Evolutionary conservation across 2,329 filamentous ascomycete genomes (phyloP).

Genomic region (Orbilia quercus): DNA sequence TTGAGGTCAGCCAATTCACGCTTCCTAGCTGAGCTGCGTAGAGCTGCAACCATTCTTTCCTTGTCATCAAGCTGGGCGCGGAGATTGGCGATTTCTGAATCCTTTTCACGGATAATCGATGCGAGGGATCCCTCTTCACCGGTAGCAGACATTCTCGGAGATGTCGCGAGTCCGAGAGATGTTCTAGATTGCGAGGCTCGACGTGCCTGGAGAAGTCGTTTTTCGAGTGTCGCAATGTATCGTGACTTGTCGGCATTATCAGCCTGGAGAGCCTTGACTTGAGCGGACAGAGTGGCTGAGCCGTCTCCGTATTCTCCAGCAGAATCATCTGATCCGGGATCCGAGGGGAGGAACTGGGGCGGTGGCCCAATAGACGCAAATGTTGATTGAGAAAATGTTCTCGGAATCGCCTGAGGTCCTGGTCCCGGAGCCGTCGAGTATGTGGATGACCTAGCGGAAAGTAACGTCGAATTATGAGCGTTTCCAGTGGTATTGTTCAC

Average conservation of each 20-base stretch:
- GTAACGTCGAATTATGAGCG: slow-evolving; percentile 25
- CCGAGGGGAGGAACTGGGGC: slow-evolving; percentile 64
- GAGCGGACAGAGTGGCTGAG: slow-evolving; percentile 81
- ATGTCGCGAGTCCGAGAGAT: slow-evolving; percentile 75
- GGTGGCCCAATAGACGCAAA: slow-evolving; percentile 66
- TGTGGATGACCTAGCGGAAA: slow-evolving; percentile 60
- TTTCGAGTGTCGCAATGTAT: slow-evolving; percentile 93
- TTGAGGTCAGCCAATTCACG: slow-evolving; percentile 79
- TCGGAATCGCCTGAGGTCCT: slow-evolving; percentile 67
- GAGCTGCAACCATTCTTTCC: slow-evolving; percentile 87
- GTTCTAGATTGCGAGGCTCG: slow-evolving; percentile 89
- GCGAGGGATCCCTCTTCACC: slow-evolving; percentile 82
- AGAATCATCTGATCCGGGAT: slow-evolving; percentile 72
- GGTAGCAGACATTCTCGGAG: slow-evolving; percentile 68
- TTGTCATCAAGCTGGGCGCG: slow-evolving; percentile 91
- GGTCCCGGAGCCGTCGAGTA: slow-evolving; percentile 74
- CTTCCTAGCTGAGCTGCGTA: slow-evolving; percentile 85
- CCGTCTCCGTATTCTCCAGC: slow-evolving; percentile 89
- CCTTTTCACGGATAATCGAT: slow-evolving; percentile 82
- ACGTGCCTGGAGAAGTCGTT: slow-evolving; percentile 87
- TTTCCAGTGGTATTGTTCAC: slow-evolving; percentile 82
- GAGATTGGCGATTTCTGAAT: slow-evolving; percentile 91
- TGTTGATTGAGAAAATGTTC: slow-evolving; percentile 67
- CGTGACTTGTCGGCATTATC: slow-evolving; percentile 96
- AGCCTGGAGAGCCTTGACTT: slow-evolving; percentile 91